These are phyloP conservation scores for Xylaria sp. DNA, from an alignment of 2,329 filamentous ascomycete species.

Conservation along the genomic window DNA sequence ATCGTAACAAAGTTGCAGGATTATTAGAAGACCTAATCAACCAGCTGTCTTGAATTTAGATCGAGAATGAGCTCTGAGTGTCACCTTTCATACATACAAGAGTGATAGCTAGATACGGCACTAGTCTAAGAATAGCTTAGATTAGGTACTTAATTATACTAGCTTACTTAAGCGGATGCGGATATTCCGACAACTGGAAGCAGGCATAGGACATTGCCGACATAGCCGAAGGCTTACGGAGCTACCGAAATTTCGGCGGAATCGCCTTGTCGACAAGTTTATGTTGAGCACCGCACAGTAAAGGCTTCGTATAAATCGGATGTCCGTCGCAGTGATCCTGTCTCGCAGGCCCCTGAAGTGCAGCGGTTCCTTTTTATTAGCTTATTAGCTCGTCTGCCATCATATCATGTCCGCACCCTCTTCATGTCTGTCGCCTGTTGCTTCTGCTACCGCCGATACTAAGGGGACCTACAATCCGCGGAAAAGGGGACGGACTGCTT, in stretches of 20 bases:
- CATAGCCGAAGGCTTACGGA: slow-evolving; percentile 31
- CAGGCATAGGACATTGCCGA: slow-evolving; percentile 25
- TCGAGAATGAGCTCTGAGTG: no score
- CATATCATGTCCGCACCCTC: slow-evolving; percentile 34
- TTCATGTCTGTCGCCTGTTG: slow-evolving; percentile 33
- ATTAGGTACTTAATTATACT: neutral
- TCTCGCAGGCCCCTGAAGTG: slow-evolving; percentile 8
- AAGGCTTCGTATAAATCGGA: slow-evolving; percentile 25
- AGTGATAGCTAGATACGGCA: neutral
- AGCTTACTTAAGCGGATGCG: slow-evolving; percentile 3
- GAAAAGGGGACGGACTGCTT: slow-evolving; percentile 58
- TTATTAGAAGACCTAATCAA: no score
- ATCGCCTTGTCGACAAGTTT: neutral
- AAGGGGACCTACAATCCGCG: slow-evolving; percentile 51
- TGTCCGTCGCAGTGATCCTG: slow-evolving; percentile 29
- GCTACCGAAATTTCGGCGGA: slow-evolving; percentile 33
- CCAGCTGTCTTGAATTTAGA: no score
- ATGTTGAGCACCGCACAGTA: slow-evolving; percentile 14
- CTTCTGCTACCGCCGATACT: slow-evolving; percentile 26
- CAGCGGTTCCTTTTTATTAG: neutral
- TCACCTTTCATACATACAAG: no score
- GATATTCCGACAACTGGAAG: slow-evolving; percentile 23
- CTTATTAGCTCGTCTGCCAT: slow-evolving; percentile 6
- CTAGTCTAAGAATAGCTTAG: neutral
- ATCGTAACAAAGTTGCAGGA: no score